Conservation (phyloP, 192 early-diverging fungal species). For the Haplosporangium gracile region DNA sequence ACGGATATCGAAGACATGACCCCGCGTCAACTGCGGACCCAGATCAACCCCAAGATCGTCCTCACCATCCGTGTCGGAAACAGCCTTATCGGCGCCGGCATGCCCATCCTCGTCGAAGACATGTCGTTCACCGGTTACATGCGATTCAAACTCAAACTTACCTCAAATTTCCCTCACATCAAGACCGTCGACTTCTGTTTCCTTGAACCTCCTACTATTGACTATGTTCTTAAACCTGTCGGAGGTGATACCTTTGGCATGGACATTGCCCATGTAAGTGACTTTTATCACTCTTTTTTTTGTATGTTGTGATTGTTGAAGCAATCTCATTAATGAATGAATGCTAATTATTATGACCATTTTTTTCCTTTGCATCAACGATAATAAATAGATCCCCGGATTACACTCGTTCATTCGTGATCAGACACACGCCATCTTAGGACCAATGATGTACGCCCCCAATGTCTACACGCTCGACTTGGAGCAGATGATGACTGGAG, state of each 20-base stretch:
- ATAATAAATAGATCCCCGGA: conserved; percentile 76
- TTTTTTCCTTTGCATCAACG: neutral
- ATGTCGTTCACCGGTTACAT: conserved; percentile 83
- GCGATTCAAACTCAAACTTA: conserved; percentile 84
- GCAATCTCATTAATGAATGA: neutral
- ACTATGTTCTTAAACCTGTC: conserved; percentile 90
- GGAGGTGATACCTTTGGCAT: conserved; percentile 85
- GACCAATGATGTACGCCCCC: conserved; percentile 86
- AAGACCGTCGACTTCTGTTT: conserved; percentile 85
- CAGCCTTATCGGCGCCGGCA: conserved; percentile 85
- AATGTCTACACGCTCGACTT: conserved; percentile 82
- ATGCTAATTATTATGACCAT: neutral
- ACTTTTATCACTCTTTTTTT: neutral
- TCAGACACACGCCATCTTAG: conserved; percentile 75
- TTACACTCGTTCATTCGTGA: conserved; percentile 79
- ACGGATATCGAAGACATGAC: conserved; percentile 82
- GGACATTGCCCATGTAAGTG: conserved; percentile 81
- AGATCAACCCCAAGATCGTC: conserved; percentile 88
- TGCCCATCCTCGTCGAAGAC: conserved; percentile 87
- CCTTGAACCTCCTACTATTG: conserved; percentile 82
- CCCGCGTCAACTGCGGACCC: conserved; percentile 68
- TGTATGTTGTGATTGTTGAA: neutral
- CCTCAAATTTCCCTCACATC: conserved; percentile 87
- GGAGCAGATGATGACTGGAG: conserved; percentile 78
- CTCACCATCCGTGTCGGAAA: conserved; percentile 89